Percentiles rank a stretch among this genome's conserved stretches.
Conservation (phyloP, 129 eudicot genomes). For the Chrysanthemum lavandulifolium region DNA sequence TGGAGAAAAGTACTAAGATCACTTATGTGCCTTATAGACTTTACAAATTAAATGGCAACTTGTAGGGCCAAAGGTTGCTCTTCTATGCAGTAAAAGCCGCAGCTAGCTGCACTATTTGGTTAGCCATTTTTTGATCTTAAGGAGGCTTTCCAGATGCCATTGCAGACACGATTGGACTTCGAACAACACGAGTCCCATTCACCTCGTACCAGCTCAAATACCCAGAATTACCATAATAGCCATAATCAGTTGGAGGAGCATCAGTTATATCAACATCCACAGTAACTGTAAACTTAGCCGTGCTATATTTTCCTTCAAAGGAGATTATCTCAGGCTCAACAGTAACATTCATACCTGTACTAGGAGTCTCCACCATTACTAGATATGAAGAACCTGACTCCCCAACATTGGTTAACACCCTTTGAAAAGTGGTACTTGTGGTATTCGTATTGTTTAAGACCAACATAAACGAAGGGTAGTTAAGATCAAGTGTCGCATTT, state of each 20-base stretch:
- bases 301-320: slow-evolving; percentile 34
- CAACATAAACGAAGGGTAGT: slow-evolving; percentile 50
- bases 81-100: too few species aligned
- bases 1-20: too few species aligned
- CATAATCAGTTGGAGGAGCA: slow-evolving; percentile 30
- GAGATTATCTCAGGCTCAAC: slow-evolving; percentile 35
- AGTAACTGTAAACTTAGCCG: slow-evolving; percentile 35
- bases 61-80: too few species aligned
- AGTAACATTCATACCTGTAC: slow-evolving; percentile 32
- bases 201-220: slow-evolving; percentile 46
- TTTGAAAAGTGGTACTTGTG: slow-evolving; percentile 32
- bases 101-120: not conserved
- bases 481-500: slow-evolving; percentile 41
- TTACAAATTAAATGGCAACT: too few species aligned
- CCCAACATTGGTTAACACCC: slow-evolving; percentile 43
- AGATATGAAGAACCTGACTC: slow-evolving; percentile 30
- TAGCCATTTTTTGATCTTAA: slow-evolving; percentile 3
- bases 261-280: slow-evolving; percentile 38
- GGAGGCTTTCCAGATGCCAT: slow-evolving; percentile 18
- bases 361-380: slow-evolving; percentile 30
- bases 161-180: slow-evolving; percentile 49
- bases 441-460: slow-evolving; percentile 49
- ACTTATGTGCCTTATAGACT: not conserved
- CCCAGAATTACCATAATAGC: slow-evolving; percentile 46
- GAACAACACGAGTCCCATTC: slow-evolving; percentile 39